phyloP scores from a whole-genome alignment of 768 basidiomycete species.

The Leccinum pellstonianum region DNA sequence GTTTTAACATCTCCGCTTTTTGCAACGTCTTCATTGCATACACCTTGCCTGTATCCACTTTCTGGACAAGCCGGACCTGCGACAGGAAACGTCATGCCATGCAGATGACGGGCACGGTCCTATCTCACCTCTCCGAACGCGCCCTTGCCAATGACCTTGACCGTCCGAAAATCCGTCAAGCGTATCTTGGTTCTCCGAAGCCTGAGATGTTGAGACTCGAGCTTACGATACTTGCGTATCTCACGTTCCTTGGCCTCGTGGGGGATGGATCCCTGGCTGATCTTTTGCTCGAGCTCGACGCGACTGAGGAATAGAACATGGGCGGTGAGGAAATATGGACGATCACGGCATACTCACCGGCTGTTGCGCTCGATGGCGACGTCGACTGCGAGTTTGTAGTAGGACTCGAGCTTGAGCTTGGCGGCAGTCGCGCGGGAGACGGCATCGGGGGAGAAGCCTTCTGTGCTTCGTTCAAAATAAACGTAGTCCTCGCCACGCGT shows the following conservation, averaged over 20 bases:
- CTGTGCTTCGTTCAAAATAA: conserved; percentile 88
- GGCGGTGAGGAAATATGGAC: conserved; percentile 3
- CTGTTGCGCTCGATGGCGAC: conserved; percentile 94
- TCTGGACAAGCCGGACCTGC: conserved; percentile 93
- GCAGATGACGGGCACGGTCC: neutral
- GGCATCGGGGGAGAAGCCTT: conserved; percentile 80
- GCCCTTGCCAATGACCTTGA: conserved; percentile 98
- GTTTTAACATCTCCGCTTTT: conserved; percentile 99
- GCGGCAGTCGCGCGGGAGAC: conserved; percentile 89
- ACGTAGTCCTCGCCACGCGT: conserved; percentile 64
- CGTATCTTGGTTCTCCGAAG: conserved; percentile 92
- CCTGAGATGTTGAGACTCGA: conserved; percentile 88
- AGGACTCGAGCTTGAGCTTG: conserved; percentile 95
- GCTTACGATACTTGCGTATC: conserved; percentile 80
- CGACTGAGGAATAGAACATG: conserved; percentile 49
- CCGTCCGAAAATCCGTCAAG: conserved; percentile 88
- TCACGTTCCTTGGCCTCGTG: conserved; percentile 88
- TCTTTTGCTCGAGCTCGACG: conserved; percentile 83
- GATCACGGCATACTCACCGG: conserved; percentile 50
- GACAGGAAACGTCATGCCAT: conserved; percentile 6
- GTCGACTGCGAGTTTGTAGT: conserved; percentile 97
- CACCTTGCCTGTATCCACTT: conserved; percentile 95
- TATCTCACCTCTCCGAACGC: conserved; percentile 89
- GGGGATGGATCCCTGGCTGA: conserved; percentile 69
- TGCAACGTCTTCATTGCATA: conserved; percentile 99